Evolutionary conservation across 192 early-diverging fungal genomes (phyloP).

Genomic region (Coemansia asiatica): DNA sequence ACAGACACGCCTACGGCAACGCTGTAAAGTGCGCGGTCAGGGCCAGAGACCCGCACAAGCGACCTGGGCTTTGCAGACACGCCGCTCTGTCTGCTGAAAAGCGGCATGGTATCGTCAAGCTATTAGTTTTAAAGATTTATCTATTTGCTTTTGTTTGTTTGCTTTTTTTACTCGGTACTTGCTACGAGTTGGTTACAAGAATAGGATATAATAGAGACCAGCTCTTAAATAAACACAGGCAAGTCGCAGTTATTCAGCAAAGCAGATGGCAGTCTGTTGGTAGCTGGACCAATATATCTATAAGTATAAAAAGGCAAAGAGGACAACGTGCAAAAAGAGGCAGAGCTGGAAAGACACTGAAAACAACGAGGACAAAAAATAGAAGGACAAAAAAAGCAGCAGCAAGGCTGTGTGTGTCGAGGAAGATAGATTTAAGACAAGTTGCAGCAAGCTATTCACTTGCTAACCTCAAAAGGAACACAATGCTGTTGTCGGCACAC

Average conservation of each 20-base stretch:
- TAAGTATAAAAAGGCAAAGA: no score
- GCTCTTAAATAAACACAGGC: not conserved
- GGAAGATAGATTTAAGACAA: no score
- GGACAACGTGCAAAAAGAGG: no score
- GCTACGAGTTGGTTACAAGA: not conserved
- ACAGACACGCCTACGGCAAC: not conserved
- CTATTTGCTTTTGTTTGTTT: no score
- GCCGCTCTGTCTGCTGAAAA: constrained; percentile 1
- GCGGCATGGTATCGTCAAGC: not conserved
- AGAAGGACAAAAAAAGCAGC: no score
- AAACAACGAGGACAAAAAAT: no score
- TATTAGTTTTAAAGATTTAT: not conserved
- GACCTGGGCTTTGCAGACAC: not conserved
- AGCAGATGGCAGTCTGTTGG: not conserved
- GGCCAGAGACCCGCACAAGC: not conserved
- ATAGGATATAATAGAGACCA: not conserved
- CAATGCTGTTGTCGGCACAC: no score
- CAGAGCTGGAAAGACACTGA: no score
- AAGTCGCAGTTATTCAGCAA: not conserved
- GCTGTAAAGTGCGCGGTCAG: not conserved
- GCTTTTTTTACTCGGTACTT: not conserved
- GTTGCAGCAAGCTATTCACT: no score
- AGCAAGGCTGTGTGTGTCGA: no score
- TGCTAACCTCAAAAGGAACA: no score
- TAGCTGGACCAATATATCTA: not conserved